Evolutionary conservation across 306 rosid species (phyloP), one percentile per base, ranked within the genome.

Genomic region (Abrus pulchellus): DNA sequence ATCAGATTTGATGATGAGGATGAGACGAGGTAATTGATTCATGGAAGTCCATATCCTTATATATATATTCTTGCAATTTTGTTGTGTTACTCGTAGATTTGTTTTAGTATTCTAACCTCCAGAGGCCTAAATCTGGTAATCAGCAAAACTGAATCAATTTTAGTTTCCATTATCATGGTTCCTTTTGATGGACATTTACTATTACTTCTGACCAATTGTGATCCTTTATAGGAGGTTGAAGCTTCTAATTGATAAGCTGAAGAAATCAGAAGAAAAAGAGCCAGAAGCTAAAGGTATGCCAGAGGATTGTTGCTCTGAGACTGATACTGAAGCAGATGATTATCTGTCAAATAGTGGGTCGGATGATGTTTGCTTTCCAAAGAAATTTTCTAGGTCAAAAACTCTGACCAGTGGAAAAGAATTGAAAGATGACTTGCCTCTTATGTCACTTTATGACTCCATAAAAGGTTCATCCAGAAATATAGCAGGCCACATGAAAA

Each of bases 221-320:
- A 68, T 75, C 61, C 81, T 79, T 72, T 86, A 72, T 67, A 95
- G 99, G 95, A 90, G 89, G 70, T 85, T 93, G 87, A 92, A 93
- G 83, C 74, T 78, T 80, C 68, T 81, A 82, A 93, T 91, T 79
- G 91, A 93, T 56, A 63, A 86, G 56, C 88, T 93, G 80, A 90
- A 88, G 87, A 77, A 80, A 40, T 83, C 79, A 55, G 75, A 59
- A 34, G 82, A 85, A 63, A 76, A 57, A 65, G 90, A 73, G 74
- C 55, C 43, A 65, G 90, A 83, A 76, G 87, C 76, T 34, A 82
- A 78, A 79, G 62, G 56, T 52, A 50, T 45, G 65, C 68, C 85
- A 54, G 92, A 85, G 79, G 87, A 89, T 80, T 84, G 75, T 70
- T 95, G 98, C 87, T 86, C 99, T 75, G 99, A 93, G 84, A 88